Conservation (phyloP, 2,329 filamentous ascomycete species). For the Pseudopithomyces chartarum region DNA sequence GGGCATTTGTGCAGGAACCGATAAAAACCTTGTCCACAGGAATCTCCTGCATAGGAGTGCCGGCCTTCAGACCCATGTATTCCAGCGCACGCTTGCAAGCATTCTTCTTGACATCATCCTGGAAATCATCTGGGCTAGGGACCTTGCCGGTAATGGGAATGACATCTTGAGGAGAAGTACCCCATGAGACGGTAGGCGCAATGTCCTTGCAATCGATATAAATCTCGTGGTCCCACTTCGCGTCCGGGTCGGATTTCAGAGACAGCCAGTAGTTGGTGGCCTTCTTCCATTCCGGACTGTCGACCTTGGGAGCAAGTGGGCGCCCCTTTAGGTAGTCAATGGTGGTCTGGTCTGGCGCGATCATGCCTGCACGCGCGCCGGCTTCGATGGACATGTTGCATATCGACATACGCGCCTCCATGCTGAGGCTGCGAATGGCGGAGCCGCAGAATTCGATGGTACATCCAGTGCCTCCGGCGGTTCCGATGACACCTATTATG, state of each 20-base stretch:
- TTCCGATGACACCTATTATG: constrained; percentile 91
- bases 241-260: constrained; percentile 82
- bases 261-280: constrained; percentile 87
- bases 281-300: constrained; percentile 86
- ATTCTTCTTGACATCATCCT: constrained; percentile 77
- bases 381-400: constrained; percentile 99
- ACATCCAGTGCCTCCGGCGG: constrained; percentile 88
- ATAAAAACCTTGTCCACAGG: constrained; percentile 95
- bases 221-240: constrained; percentile 87
- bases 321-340: constrained; percentile 94
- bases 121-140: constrained; percentile 86
- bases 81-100: constrained; percentile 82
- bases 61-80: constrained; percentile 92
- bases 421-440: constrained; percentile 84
- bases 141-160: constrained; percentile 92
- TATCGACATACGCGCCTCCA: constrained; percentile 98
- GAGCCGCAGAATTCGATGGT: constrained; percentile 98
- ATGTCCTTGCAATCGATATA: constrained; percentile 93
- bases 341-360: constrained; percentile 91
- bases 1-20: constrained; percentile 94
- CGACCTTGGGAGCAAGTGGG: constrained; percentile 83
- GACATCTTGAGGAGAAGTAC: constrained; percentile 94
- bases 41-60: constrained; percentile 91
- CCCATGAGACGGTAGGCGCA: constrained; percentile 92
- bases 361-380: constrained; percentile 93